phyloP scores from a whole-genome alignment of 2,329 filamentous ascomycete species.

The Macroventuria anomochaeta region DNA sequence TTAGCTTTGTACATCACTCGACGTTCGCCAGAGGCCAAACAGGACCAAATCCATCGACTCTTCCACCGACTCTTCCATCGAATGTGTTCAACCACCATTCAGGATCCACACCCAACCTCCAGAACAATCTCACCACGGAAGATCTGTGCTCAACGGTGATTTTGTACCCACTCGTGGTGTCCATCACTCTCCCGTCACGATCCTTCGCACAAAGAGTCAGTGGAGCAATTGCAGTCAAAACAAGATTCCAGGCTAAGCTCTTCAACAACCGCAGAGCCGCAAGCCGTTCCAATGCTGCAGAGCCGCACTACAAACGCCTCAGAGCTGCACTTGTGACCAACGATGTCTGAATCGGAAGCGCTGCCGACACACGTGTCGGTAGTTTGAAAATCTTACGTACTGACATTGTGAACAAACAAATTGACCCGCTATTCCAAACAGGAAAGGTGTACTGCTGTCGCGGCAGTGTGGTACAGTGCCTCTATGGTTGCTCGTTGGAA shows the following conservation, averaged over 20 bases:
- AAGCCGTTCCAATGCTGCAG: constrained; percentile 8
- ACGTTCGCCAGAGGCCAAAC: background rate
- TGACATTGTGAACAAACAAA: no score
- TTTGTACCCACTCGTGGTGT: background rate
- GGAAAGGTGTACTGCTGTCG: no score
- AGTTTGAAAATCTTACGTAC: constrained; percentile 1
- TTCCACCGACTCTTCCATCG: no score
- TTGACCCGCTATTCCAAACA: no score
- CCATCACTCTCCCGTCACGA: no score
- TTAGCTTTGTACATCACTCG: background rate
- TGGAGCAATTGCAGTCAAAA: background rate
- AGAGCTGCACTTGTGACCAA: constrained; percentile 3
- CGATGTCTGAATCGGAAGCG: background rate
- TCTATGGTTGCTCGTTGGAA: no score
- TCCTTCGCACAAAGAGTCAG: background rate
- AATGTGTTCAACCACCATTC: background rate
- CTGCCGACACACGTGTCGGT: background rate
- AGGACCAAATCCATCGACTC: background rate
- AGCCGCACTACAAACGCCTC: constrained; percentile 5
- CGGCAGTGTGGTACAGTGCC: no score
- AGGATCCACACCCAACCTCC: background rate
- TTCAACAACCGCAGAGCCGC: constrained; percentile 4
- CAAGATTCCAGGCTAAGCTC: background rate
- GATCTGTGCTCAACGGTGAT: constrained; percentile 12
- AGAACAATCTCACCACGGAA: constrained; percentile 3